Evolutionary conservation across 2,329 filamentous ascomycete species (phyloP), one percentile per base, ranked within the genome.

Genomic region (Cryoendolithus antarcticus): DNA sequence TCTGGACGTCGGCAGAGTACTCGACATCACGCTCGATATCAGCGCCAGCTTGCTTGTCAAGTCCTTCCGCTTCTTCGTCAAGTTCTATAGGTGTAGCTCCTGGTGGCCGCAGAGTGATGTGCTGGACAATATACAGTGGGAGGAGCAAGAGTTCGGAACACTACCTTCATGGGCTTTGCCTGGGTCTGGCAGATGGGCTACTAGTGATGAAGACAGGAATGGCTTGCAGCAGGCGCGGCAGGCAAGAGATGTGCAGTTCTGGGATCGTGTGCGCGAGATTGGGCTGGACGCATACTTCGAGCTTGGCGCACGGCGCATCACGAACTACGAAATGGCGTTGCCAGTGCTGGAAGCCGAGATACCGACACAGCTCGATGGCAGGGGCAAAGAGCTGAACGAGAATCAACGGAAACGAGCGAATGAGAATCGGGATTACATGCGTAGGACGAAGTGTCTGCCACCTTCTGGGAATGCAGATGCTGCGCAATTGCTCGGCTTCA

Each of bases 401-500:
- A 48, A 60, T 30, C 58, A 59, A 42, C 53, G 58, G 0, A 59
- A 64, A 12, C 70, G 76, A 27, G 69, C 72, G 37, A 69, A 71
- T 34, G 66, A 75, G 19, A 75, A 77, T 41, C 68, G 70, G 5
- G 70, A 80, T 48, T 95, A 88, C 85, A 84, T 93, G 50, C 71
- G 76, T 46, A 68, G 75, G 43, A 95, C 89, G 2, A 80, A 79
- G 40, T 93, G 84, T 0, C 64, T 91, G 3, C 88, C 88, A 4
- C 86, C 88, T 1, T 70, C 74, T 24, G 91, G 93, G 24, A 98
- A 95, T 57, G 77, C 81, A 32, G 85, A 93, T 43, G 91, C 91
- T 1, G 93, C 93, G 24, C 91, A 96, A 58, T 72, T 98, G 3
- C 77, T 98, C 9, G 91, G 91, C 3, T 98, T 98, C 71, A 98